Base-by-base conservation (phyloP, 225 moss, liverwort and hornwort genomes). In the Sphagnum contortum region DNA sequence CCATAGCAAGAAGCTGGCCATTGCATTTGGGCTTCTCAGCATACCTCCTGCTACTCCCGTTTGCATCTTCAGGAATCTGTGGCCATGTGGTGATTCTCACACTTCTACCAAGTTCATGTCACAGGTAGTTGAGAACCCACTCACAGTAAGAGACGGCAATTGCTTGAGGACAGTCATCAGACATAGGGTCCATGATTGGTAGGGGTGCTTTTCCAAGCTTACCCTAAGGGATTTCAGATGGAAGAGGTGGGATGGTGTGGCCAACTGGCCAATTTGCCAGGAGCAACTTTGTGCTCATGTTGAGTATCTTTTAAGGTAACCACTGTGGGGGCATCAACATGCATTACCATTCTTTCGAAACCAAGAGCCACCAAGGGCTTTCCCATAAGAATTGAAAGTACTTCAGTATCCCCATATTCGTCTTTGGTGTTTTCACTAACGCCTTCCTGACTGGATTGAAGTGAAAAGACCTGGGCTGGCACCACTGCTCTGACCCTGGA, bases 281-380 rank as follows among this genome's bases (percentile, higher is more conserved):
- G 68, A 54, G 12, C 4, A 48, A 51, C 71, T 50, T 71, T 44
- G 48, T 4, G 12, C 55, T 69, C 52, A 0, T 13, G 8, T 5
- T 47, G 4, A 9, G 61, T 45, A 11, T 48, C 60, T 62, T 67
- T 11, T 14, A 54, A n/a, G 61, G 54, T 61, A 9, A 76, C 81
- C 45, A 86, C 54, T 8, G 59, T 50, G 45, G 94, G 94, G 6
- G 87, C 87, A 6, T 85, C 86, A 5, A 89, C 94, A 12, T 71
- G 69, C 94, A 91, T 94, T 13, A 73, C 74, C 94, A 94, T 89
- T 62, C 65, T 58, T 49, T 91, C 87, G 29, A 94, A 91, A 11
- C 83, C 79, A 10, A 94, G 71, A 3, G 91, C 81, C 59, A 79
- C 57, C 45, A 91, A 29, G 3, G 87, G 82, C 67, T 86, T 91